Percentiles rank a stretch among this genome's conserved stretches.
phyloP scores from a whole-genome alignment of 768 basidiomycete species.

The Rhizopogon roseolus region DNA sequence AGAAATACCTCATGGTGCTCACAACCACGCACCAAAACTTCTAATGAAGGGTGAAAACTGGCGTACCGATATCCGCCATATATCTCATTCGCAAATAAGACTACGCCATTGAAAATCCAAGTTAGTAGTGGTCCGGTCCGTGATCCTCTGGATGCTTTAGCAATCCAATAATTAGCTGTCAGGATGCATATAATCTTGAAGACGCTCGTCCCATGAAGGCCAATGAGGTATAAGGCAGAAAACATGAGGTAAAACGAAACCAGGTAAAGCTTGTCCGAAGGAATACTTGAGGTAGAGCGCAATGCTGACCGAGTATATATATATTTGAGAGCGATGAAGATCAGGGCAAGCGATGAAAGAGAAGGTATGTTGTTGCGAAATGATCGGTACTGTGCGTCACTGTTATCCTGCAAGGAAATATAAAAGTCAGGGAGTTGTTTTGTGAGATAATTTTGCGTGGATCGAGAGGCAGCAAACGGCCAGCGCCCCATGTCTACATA shows the following conservation, averaged over 20 bases:
- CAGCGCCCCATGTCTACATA: not conserved
- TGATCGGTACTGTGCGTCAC: conserved; percentile 84
- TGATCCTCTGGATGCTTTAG: conserved; percentile 39
- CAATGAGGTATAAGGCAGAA: conserved; percentile 59
- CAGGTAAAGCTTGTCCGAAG: conserved; percentile 29
- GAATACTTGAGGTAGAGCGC: conserved; percentile 18
- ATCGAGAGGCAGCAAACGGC: not conserved
- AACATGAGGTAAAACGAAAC: conserved; percentile 59
- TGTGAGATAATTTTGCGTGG: conserved; percentile 3
- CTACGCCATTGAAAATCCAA: conserved; percentile 71
- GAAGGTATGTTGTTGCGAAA: conserved; percentile 79
- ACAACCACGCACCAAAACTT: conserved; percentile 49
- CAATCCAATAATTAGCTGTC: conserved; percentile 61
- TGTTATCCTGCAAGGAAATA: conserved; percentile 70
- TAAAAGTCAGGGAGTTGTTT: not conserved
- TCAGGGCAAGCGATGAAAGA: conserved; percentile 41
- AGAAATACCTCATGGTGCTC: not conserved
- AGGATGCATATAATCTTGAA: conserved; percentile 78
- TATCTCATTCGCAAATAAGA: conserved; percentile 76
- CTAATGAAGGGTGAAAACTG: conserved; percentile 47
- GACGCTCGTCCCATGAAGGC: conserved; percentile 76
- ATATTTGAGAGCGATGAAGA: conserved; percentile 55
- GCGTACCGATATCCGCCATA: conserved; percentile 72
- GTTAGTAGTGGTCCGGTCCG: conserved; percentile 48
- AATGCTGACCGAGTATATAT: conserved; percentile 34